phyloP scores from a whole-genome alignment of 2,329 filamentous ascomycete genomes.

The Fusarium lateritium region DNA sequence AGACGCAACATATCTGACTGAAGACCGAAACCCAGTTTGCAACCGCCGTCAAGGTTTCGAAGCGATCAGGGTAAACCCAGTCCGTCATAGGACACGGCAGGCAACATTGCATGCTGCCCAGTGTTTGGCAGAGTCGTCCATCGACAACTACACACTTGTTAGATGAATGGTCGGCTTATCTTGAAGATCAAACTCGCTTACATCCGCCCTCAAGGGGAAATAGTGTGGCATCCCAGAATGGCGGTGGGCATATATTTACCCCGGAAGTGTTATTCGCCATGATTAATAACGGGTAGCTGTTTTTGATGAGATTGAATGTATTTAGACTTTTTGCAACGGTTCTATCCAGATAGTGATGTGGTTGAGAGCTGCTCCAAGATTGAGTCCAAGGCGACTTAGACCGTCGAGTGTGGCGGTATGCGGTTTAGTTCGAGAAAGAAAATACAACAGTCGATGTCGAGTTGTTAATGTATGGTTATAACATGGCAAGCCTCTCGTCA shows the following conservation, averaged over 20 bases:
- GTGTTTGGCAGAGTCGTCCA: constrained; percentile 67
- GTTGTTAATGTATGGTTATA: constrained; percentile 10
- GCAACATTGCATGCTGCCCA: constrained; percentile 77
- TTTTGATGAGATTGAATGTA: neutral
- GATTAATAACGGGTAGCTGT: constrained; percentile 15
- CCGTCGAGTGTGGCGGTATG: constrained; percentile 5
- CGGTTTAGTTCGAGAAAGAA: constrained; percentile 7
- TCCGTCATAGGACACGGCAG: constrained; percentile 90
- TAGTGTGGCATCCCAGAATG: constrained; percentile 75
- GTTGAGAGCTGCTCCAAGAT: constrained; percentile 3
- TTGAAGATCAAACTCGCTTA: constrained; percentile 57
- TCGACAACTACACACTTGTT: constrained; percentile 63
- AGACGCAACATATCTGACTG: constrained; percentile 78
- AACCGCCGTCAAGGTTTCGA: constrained; percentile 70
- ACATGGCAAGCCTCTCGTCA: constrained; percentile 15
- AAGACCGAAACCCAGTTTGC: constrained; percentile 89
- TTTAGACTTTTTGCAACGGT: constrained; percentile 25
- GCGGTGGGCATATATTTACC: constrained; percentile 70
- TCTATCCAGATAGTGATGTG: constrained; percentile 5
- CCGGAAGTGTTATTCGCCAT: constrained; percentile 58
- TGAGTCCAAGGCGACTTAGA: constrained; percentile 6
- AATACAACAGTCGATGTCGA: neutral
- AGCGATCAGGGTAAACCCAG: constrained; percentile 77
- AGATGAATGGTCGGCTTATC: constrained; percentile 5
- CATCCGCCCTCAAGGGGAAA: constrained; percentile 77